Evolutionary conservation across 2,329 filamentous ascomycete genomes (phyloP), one percentile per base, ranked within the genome.

Genomic region (Colletotrichum spaethianum): DNA sequence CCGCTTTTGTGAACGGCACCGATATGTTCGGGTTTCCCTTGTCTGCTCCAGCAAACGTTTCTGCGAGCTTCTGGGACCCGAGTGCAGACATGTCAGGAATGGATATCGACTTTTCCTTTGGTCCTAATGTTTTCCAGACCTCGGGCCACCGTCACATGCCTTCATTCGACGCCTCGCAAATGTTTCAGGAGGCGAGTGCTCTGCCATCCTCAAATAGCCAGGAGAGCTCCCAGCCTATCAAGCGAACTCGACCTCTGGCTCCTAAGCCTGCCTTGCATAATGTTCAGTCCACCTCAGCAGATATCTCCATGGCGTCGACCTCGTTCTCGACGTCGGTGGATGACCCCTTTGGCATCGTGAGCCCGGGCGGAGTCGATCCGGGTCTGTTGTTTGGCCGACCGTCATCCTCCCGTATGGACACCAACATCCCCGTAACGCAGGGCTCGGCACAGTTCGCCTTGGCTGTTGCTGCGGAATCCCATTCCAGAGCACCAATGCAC

Each of bases 1-100:
- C 79, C 14, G 52, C 52, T 31, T 86, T 87, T 74, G 83, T 87
- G 75, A 82, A 83, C 23, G 82, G 83, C 28, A 82, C 86, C 66
- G 89, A 91, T 75, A 83, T 92, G 79, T 91, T 91, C 77, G 84
- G 83, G 33, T 91, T 90, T 76, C 88, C 90, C 36, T 83, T 92
- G 79, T 89, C 90, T n/a, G 88, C 88, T 3, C 86, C 89, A 26
- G 85, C 85, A 40, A 84, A 84, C 2, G 84, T 84, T 4, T 83
- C 87, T 1, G 80, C 83, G 3, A 88, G 85, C 46, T 91, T 91
- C 74, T 92, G 90, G 90, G 88, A 90, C 71, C 82, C 85, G 4
- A 28, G 38, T 42, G 85, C 87, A 63, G 79, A 80, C 71, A 87
- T 91, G 85, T 79, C 78, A 50, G 85, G 82, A 31, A 90, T 92